Evolutionary conservation across 192 early-diverging fungal genomes (phyloP).

Genomic region (Coemansia sp.): DNA sequence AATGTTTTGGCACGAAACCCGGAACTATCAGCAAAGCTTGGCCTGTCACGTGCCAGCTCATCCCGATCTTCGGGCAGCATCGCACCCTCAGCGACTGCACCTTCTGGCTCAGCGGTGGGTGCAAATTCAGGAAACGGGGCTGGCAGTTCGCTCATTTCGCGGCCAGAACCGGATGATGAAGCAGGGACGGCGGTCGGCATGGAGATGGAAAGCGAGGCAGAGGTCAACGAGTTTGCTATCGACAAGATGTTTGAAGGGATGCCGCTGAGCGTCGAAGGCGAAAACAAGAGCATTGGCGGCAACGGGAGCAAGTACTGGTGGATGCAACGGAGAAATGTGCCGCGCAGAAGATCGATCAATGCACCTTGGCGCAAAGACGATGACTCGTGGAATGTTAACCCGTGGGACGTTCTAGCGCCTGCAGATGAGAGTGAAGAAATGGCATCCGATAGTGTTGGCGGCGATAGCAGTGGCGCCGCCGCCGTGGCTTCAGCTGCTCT

Average conservation of each 20-base stretch:
- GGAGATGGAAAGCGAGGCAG: constrained; percentile 56
- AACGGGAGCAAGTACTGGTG: constrained; percentile 40
- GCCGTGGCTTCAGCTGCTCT: no score
- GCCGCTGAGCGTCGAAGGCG: constrained; percentile 20
- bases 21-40: constrained; percentile 42
- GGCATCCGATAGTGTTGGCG: neutral
- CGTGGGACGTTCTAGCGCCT: constrained; percentile 20
- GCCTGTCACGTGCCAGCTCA: constrained; percentile 13
- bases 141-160: neutral
- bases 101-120: neutral
- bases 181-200: constrained; percentile 15
- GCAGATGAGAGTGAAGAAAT: neutral
- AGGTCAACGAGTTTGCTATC: constrained; percentile 53
- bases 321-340: constrained; percentile 50
- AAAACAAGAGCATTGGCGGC: constrained; percentile 6
- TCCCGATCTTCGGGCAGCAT: neutral
- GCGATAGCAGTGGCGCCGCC: neutral
- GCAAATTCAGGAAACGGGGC: neutral
- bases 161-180: constrained; percentile 34
- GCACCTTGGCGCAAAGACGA: constrained; percentile 54
- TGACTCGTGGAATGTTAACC: constrained; percentile 53
- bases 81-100: neutral
- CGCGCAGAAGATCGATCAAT: constrained; percentile 47
- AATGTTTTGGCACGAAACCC: constrained; percentile 51
- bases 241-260: constrained; percentile 53